Evolutionary conservation across 2,329 filamentous ascomycete species (phyloP).

Genomic region (Ophiostoma himal-ulmi): DNA sequence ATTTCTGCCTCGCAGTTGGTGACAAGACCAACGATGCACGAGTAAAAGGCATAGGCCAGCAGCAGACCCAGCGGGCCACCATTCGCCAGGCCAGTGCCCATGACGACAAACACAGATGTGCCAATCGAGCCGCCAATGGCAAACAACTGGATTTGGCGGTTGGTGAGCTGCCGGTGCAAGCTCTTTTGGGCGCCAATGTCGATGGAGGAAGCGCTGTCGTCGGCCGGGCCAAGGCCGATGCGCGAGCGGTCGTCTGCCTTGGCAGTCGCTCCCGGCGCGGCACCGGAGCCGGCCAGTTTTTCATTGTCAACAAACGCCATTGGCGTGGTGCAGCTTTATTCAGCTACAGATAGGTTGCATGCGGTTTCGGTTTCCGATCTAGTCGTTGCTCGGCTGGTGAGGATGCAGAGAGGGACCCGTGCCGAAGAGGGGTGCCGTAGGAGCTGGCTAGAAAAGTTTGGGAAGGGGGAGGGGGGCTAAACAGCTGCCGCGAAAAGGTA

Average conservation of each 20-base stretch:
- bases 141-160: constrained; percentile 54
- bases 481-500: not conserved
- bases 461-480: not conserved
- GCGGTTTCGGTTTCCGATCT: not conserved
- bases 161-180: constrained; percentile 45
- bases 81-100: constrained; percentile 45
- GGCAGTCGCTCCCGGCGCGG: constrained; percentile 17
- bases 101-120: constrained; percentile 56
- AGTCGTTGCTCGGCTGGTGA: not conserved
- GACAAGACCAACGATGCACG: constrained; percentile 51
- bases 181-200: not conserved
- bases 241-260: not conserved
- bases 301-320: not conserved
- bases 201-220: constrained; percentile 5
- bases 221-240: not conserved
- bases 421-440: too few relatives aligned
- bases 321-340: not conserved
- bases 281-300: constrained; percentile 32
- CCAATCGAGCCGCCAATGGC: constrained; percentile 55
- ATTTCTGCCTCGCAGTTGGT: constrained; percentile 64
- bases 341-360: not conserved
- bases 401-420: not conserved
- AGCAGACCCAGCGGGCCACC: constrained; percentile 39
- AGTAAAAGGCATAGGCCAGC: constrained; percentile 54
- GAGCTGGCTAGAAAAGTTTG: not conserved